phyloP scores from a whole-genome alignment of 2,329 filamentous ascomycete genomes.

The Reticulascus tulasneorum region DNA sequence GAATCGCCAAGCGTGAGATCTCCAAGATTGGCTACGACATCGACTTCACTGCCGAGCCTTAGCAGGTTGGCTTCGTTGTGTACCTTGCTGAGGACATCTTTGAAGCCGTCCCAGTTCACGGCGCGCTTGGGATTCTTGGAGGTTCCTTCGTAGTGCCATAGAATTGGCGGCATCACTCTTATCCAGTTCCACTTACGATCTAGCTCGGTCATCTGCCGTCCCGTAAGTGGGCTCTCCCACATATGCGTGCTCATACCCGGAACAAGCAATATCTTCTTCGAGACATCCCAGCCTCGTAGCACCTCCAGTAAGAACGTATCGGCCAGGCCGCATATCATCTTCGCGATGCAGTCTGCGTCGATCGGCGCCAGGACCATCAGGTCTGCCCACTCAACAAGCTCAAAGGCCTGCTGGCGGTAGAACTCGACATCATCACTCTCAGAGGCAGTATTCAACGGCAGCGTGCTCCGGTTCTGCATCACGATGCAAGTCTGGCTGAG shows the following conservation, averaged over 20 bases:
- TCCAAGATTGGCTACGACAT: constrained; percentile 42
- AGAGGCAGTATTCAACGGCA: constrained; percentile 21
- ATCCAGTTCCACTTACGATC: constrained; percentile 84
- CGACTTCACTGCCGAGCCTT: constrained; percentile 68
- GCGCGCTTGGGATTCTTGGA: constrained; percentile 46
- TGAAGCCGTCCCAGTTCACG: constrained; percentile 61
- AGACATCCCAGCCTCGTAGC: constrained; percentile 79
- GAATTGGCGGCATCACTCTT: constrained; percentile 71
- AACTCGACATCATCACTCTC: constrained; percentile 47
- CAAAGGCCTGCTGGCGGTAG: constrained; percentile 51
- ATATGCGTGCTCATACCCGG: constrained; percentile 85
- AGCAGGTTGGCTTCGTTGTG: constrained; percentile 74
- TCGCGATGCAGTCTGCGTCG: constrained; percentile 77
- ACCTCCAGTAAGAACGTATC: constrained; percentile 79
- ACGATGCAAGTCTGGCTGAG: constrained; percentile 60
- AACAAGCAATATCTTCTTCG: constrained; percentile 79
- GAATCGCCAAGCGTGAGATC: constrained; percentile 28
- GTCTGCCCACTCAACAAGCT: constrained; percentile 83
- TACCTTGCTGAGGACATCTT: constrained; percentile 69
- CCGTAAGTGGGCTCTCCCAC: constrained; percentile 88
- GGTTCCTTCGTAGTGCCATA: constrained; percentile 70
- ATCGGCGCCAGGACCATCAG: constrained; percentile 80
- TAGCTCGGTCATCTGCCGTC: constrained; percentile 81
- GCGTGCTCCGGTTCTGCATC: constrained; percentile 50
- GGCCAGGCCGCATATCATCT: constrained; percentile 81